Conservation (phyloP, 208 protist genomes). For the Strigomonas culicis region DNA sequence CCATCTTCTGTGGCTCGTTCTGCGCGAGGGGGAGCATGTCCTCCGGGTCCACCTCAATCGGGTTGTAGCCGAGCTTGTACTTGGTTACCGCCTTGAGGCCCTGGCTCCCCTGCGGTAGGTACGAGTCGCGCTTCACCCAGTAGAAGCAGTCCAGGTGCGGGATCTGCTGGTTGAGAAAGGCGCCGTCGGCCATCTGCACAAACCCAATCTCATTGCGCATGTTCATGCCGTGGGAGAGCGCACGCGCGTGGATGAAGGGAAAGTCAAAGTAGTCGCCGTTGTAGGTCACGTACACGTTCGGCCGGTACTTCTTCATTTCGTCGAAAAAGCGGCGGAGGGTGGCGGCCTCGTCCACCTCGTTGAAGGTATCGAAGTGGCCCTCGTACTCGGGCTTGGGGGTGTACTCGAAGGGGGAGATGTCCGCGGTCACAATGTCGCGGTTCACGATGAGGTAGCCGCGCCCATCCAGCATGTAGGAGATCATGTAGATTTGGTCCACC, state of each 20-base stretch:
- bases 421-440: slow-evolving; percentile 95
- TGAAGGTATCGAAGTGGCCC: slow-evolving; percentile 97
- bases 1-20: slow-evolving; percentile 95
- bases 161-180: slow-evolving; percentile 92
- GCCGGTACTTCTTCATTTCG: slow-evolving; percentile 95
- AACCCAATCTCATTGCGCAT: slow-evolving; percentile 90
- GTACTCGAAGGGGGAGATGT: slow-evolving; percentile 99
- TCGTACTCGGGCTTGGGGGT: slow-evolving; percentile 98
- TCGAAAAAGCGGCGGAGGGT: slow-evolving; percentile 95
- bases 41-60: slow-evolving; percentile 99
- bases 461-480: slow-evolving; percentile 99
- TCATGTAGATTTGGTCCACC: slow-evolving; percentile 99
- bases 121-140: slow-evolving; percentile 99
- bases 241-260: slow-evolving; percentile 97
- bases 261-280: slow-evolving; percentile 99
- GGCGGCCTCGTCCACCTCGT: slow-evolving; percentile 93
- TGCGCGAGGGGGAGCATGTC: slow-evolving; percentile 98
- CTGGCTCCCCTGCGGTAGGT: slow-evolving; percentile 98
- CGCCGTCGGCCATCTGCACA: slow-evolving; percentile 73
- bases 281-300: slow-evolving; percentile 99
- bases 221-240: slow-evolving; percentile 81
- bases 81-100: slow-evolving; percentile 98
- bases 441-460: slow-evolving; percentile 99
- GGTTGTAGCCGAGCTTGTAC: slow-evolving; percentile 99
- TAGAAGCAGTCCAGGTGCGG: slow-evolving; percentile 99